Conservation (phyloP, 2,329 filamentous ascomycete species). For the Elsinoe fawcettii region DNA sequence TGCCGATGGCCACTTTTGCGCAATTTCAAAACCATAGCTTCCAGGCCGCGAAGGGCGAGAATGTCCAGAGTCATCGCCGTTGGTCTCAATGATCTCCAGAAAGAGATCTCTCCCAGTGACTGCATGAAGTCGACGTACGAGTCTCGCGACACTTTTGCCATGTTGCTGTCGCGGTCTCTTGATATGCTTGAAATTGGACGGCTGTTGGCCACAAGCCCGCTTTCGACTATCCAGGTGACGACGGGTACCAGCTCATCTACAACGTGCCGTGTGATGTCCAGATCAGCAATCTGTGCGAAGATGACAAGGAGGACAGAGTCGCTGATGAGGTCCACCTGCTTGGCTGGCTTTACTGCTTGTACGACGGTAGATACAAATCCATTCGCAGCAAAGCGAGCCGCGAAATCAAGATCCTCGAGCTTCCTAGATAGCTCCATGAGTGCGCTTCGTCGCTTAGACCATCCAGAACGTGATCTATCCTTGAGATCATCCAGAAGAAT, state of each 20-base stretch:
- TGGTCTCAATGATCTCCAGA: slow-evolving; percentile 54
- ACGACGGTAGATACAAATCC: slow-evolving; percentile 63
- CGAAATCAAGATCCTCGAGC: slow-evolving; percentile 53
- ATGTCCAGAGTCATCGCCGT: slow-evolving; percentile 53
- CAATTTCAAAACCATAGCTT: slow-evolving; percentile 20
- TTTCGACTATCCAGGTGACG: slow-evolving; percentile 44
- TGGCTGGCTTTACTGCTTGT: slow-evolving; percentile 44
- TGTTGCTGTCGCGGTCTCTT: slow-evolving; percentile 58
- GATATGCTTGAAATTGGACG: slow-evolving; percentile 35
- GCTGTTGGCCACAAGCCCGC: slow-evolving; percentile 48
- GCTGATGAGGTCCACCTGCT: slow-evolving; percentile 34
- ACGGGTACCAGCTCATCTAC: slow-evolving; percentile 49
- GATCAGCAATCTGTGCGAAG: slow-evolving; percentile 47
- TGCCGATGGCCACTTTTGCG: slow-evolving; percentile 7
- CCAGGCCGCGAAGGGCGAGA: slow-evolving; percentile 50
- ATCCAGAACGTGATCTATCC: slow-evolving; percentile 34
- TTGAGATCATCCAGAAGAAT: slow-evolving; percentile 53
- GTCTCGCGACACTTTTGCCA: slow-evolving; percentile 57
- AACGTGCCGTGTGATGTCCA: slow-evolving; percentile 45
- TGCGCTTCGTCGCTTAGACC: slow-evolving; percentile 44
- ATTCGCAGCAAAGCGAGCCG: slow-evolving; percentile 65
- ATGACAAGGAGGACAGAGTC: slow-evolving; percentile 58
- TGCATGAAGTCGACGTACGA: slow-evolving; percentile 50
- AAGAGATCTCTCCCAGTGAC: slow-evolving; percentile 34
- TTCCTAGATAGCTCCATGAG: slow-evolving; percentile 50